These are phyloP conservation scores for Fusarium hainanense DNA, from an alignment of 2,329 filamentous ascomycete genomes.

Conservation along the genomic window DNA sequence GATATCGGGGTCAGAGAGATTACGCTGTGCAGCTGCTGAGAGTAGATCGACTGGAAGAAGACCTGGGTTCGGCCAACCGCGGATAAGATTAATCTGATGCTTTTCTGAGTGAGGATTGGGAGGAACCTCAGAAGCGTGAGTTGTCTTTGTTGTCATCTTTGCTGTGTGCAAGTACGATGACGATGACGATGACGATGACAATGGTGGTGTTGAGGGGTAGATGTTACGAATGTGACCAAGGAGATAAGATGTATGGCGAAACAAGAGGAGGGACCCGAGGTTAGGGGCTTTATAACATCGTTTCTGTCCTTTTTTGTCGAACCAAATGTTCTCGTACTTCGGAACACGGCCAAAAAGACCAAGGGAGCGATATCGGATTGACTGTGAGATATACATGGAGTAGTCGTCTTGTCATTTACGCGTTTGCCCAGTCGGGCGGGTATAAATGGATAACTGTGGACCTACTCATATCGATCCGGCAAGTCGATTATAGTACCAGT, in stretches of 20 bases:
- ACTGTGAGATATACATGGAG: conserved; percentile 29
- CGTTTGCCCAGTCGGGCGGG: background rate
- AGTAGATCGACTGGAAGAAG: conserved; percentile 75
- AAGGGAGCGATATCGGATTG: conserved; percentile 41
- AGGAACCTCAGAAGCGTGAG: conserved; percentile 25
- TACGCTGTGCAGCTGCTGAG: conserved; percentile 67
- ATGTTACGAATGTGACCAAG: conserved; percentile 3
- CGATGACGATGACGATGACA: background rate
- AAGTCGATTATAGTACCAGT: background rate
- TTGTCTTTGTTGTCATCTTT: conserved; percentile 15
- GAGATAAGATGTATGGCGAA: background rate
- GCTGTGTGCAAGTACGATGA: background rate
- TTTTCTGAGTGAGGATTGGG: conserved; percentile 44
- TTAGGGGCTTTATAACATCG: background rate
- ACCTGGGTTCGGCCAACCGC: conserved; percentile 72
- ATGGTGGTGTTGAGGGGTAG: conserved; percentile 15
- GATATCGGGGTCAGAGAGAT: conserved; percentile 69
- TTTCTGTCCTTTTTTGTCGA: background rate
- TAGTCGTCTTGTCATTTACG: background rate
- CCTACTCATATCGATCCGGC: background rate
- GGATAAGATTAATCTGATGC: conserved; percentile 70
- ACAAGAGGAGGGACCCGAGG: background rate
- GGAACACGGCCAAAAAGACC: background rate
- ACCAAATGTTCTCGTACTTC: background rate
- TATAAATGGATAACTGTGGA: conserved; percentile 41